These are phyloP conservation scores for Linnemannia hyalina DNA, from an alignment of 192 early-diverging fungal genomes.

Conservation along the genomic window DNA sequence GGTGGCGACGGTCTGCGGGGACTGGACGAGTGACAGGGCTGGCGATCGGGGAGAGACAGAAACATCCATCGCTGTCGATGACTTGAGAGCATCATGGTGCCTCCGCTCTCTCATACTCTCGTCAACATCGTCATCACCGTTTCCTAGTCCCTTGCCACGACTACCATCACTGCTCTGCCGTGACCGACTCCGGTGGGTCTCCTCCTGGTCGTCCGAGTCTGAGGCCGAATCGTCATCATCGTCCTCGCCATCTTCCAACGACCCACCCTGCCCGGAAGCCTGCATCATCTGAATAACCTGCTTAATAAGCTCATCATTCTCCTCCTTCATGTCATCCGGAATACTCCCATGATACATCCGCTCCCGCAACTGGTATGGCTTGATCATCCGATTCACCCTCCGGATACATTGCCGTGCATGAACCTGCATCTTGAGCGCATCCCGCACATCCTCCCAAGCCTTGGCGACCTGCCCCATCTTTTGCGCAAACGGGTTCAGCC, in stretches of 20 bases:
- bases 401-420: constrained; percentile 51
- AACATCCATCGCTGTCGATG: not conserved
- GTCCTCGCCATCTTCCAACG: constrained; percentile 1
- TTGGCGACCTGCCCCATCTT: constrained; percentile 50
- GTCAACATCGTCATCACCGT: not conserved
- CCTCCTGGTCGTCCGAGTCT: constrained; percentile 34
- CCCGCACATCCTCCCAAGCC: constrained; percentile 51
- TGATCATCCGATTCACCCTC: constrained; percentile 49
- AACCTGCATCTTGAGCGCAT: constrained; percentile 48
- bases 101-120: not conserved
- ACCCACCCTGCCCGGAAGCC: constrained; percentile 16
- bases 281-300: constrained; percentile 49
- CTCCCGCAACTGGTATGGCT: constrained; percentile 38
- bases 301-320: constrained; percentile 47
- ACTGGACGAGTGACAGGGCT: not conserved
- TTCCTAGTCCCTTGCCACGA: not conserved
- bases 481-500: constrained; percentile 47
- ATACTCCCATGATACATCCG: constrained; percentile 53
- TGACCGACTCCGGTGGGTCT: not conserved
- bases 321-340: constrained; percentile 41
- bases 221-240: constrained; percentile 29
- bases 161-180: not conserved
- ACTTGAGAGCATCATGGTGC: not conserved
- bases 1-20: not conserved
- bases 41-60: not conserved